Percentiles rank a stretch among this genome's conserved stretches.
phyloP scores from a whole-genome alignment of 2,329 filamentous ascomycete genomes.

The Sarocladium oryzae region DNA sequence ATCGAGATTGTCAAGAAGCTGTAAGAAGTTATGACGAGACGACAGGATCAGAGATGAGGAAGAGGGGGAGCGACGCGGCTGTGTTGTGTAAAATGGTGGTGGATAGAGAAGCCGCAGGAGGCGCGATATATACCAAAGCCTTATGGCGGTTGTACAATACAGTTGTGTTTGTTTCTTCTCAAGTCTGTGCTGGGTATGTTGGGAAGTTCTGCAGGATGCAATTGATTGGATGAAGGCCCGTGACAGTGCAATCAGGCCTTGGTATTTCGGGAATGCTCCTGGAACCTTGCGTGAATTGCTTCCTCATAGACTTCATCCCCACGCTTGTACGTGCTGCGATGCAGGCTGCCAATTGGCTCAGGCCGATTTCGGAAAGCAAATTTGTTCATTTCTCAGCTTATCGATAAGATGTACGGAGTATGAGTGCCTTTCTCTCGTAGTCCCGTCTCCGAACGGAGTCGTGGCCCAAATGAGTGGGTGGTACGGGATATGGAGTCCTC shows the following conservation, averaged over 20 bases:
- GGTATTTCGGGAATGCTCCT: too few relatives aligned
- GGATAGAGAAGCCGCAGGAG: conserved; percentile 11
- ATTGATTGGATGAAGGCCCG: background rate
- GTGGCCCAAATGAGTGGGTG: too few relatives aligned
- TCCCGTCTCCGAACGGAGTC: too few relatives aligned
- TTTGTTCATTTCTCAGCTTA: background rate
- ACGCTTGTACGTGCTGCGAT: too few relatives aligned
- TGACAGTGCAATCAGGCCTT: too few relatives aligned
- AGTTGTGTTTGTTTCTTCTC: conserved; percentile 10
- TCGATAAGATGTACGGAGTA: background rate
- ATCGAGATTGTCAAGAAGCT: conserved; percentile 89
- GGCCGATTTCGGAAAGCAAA: background rate
- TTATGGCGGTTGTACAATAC: conserved; percentile 19
- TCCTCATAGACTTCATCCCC: too few relatives aligned
- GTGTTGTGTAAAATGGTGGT: conserved; percentile 8
- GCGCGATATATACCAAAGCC: conserved; percentile 16
- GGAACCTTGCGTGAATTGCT: too few relatives aligned
- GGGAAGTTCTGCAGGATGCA: background rate
- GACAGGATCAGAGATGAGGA: background rate
- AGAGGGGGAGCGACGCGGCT: background rate
- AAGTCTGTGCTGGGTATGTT: background rate
- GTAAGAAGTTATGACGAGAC: conserved; percentile 43
- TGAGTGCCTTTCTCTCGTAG: too few relatives aligned
- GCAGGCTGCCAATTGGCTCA: background rate
- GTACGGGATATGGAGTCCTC: too few relatives aligned